These are phyloP conservation scores for Phlegmacium glaucopus DNA, from an alignment of 768 basidiomycete genomes.

Conservation along the genomic window DNA sequence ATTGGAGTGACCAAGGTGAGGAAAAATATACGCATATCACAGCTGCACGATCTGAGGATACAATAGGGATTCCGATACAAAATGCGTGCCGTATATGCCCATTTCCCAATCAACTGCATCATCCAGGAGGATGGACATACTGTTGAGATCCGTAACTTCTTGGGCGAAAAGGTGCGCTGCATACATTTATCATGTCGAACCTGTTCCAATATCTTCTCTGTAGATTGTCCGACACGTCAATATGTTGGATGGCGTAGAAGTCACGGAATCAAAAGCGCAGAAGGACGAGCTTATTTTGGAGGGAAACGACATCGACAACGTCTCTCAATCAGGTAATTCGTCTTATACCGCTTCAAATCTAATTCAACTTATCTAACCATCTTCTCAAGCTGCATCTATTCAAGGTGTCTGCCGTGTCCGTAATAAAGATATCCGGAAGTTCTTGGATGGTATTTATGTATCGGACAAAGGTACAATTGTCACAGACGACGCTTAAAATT, in stretches of 20 bases:
- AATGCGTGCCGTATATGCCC: slow-evolving; percentile 99
- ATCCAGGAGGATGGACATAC: slow-evolving; percentile 70
- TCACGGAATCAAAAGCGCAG: slow-evolving; percentile 84
- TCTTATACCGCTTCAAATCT: neutral
- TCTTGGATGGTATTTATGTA: slow-evolving; percentile 92
- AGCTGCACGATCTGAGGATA: neutral
- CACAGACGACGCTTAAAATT: slow-evolving; percentile 33
- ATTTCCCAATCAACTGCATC: slow-evolving; percentile 99
- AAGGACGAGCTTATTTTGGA: slow-evolving; percentile 94
- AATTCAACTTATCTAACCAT: neutral
- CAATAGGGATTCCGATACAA: slow-evolving; percentile 98
- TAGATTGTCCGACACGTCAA: slow-evolving; percentile 88
- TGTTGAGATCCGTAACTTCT: slow-evolving; percentile 92
- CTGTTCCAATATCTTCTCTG: neutral
- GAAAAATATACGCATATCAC: neutral
- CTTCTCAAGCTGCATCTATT: slow-evolving; percentile 78
- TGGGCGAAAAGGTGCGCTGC: slow-evolving; percentile 83
- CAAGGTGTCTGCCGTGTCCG: slow-evolving; percentile 95
- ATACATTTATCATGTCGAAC: neutral
- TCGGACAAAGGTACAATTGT: slow-evolving; percentile 73
- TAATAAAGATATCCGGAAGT: slow-evolving; percentile 99
- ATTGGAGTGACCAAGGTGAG: slow-evolving; percentile 91
- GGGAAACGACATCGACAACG: slow-evolving; percentile 95
- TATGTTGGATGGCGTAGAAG: slow-evolving; percentile 86
- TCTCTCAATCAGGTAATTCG: slow-evolving; percentile 86